A percentile compares a stretch with the other conserved stretches of the same genome.
phyloP scores from a whole-genome alignment of 164 flowering plant species.

The Dillenia turbinata region DNA sequence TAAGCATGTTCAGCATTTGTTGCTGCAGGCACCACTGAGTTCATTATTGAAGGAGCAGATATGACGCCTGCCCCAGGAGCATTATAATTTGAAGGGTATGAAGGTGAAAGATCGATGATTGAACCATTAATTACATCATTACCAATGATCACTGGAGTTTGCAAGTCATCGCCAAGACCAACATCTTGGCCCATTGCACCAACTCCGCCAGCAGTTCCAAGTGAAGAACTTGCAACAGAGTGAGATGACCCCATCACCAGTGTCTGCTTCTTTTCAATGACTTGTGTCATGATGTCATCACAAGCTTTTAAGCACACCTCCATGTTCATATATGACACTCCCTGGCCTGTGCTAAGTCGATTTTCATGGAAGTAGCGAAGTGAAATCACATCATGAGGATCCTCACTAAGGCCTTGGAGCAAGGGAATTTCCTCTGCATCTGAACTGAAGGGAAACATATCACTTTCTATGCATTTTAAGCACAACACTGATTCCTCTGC shows the following conservation, averaged over 20 bases:
- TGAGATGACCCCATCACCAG: too few species aligned
- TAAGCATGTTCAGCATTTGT: background rate
- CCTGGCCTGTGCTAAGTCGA: slow-evolving; percentile 10
- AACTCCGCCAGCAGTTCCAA: too few species aligned
- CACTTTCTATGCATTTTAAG: slow-evolving; percentile 21
- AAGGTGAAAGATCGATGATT: too few species aligned
- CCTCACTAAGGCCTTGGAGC: background rate
- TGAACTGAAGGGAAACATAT: background rate
- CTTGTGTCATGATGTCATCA: slow-evolving; percentile 17
- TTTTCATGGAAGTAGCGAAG: slow-evolving; percentile 28
- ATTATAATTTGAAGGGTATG: too few species aligned
- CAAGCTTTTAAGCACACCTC: slow-evolving; percentile 32
- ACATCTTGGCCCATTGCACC: too few species aligned
- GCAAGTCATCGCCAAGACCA: too few species aligned
- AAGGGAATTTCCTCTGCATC: background rate
- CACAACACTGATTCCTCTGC: slow-evolving; percentile 31
- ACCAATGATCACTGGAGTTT: too few species aligned
- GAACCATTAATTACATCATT: too few species aligned
- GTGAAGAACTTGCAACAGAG: too few species aligned
- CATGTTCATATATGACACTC: slow-evolving; percentile 11
- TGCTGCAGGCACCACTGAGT: background rate
- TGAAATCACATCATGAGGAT: background rate
- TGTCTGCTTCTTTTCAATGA: background rate
- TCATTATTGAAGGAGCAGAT: too few species aligned
- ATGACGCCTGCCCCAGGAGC: too few species aligned